Evolutionary conservation across 139 green algal genomes (phyloP).

Genomic region (Spirogloea muscicola): DNA sequence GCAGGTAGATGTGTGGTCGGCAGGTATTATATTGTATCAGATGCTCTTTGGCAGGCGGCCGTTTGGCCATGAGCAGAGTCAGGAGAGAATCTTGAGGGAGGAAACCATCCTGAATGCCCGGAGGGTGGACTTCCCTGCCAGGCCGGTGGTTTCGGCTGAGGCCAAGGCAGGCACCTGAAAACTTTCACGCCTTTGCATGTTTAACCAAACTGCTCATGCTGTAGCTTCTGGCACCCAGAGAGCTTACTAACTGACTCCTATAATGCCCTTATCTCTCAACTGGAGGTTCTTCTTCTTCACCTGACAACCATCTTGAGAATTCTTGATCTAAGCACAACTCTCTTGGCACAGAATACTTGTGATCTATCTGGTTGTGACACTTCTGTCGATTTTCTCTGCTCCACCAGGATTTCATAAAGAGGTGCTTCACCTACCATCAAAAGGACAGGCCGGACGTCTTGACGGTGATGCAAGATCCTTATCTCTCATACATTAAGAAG

Average conservation of each 20-base stretch:
- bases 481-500: constrained; percentile 34
- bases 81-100: constrained; percentile 79
- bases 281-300: background rate
- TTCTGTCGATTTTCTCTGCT: constrained; percentile 26
- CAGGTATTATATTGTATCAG: constrained; percentile 90
- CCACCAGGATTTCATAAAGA: constrained; percentile 49
- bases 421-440: constrained; percentile 45
- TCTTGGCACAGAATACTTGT: too few species aligned
- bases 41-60: constrained; percentile 88
- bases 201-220: background rate
- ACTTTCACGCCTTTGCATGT: constrained; percentile 29
- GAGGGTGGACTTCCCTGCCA: constrained; percentile 61
- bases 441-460: constrained; percentile 44
- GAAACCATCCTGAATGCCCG: constrained; percentile 51
- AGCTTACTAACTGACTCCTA: background rate
- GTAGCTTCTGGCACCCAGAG: background rate
- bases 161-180: constrained; percentile 80
- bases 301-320: too few species aligned
- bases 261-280: background rate
- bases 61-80: constrained; percentile 62
- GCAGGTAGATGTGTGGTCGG: constrained; percentile 82
- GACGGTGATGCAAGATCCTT: constrained; percentile 40
- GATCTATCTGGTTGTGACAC: too few species aligned
- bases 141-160: constrained; percentile 71
- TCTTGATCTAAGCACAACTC: too few species aligned